Evolutionary conservation across 257 asterid species (phyloP), one percentile per base, ranked within the genome.

Genomic region (Scutellaria baicalensis): DNA sequence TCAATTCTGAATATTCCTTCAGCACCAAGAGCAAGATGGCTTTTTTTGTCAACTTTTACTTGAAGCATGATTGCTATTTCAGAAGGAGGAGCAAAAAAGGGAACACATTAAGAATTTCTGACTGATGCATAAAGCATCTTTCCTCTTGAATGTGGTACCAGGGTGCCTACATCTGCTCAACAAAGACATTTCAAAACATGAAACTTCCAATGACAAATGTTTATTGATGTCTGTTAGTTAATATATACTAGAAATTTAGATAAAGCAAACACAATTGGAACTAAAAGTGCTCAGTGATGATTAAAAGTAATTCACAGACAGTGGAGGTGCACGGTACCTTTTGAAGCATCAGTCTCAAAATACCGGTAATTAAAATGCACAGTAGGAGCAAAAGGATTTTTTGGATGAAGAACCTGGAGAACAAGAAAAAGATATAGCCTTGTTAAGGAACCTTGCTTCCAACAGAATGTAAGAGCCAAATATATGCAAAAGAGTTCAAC

Each of bases 311-410:
- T 59, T n/a, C 40, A 21, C 40, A 69, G 36, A 36, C 9, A 35
- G 47, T 42, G 64, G 64, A 62, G 47, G 44, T 16, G 51, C 40
- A 39, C 6, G 51, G 44, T 81, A 93, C 99, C 99, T 86, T 87
- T 79, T 5, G 97, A 89, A 44, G 97, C 88, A 81, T 93, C 96
- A 7, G 97, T 93, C 88, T 93, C 97, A 75, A 93, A 93, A 79
- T 93, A 93, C 14, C 96, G 89, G 78, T 93, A 93, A 71, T 93
- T 91, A 66, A 93, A 93, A 84, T 93, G 99, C 86, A 93, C 72
- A 6, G 99, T 93, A 21, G 96, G 99, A 42, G 99, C 97, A 87
- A 91, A 93, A 21, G 99, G 99, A 64, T 93, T 91, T 81, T 91
- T 88, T 31, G 99, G 99, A 80, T 93, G 96, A 78, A 93, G 82